These are phyloP conservation scores for Mucor circinelloides DNA, from an alignment of 371 early-diverging fungal genomes.

Conservation along the genomic window DNA sequence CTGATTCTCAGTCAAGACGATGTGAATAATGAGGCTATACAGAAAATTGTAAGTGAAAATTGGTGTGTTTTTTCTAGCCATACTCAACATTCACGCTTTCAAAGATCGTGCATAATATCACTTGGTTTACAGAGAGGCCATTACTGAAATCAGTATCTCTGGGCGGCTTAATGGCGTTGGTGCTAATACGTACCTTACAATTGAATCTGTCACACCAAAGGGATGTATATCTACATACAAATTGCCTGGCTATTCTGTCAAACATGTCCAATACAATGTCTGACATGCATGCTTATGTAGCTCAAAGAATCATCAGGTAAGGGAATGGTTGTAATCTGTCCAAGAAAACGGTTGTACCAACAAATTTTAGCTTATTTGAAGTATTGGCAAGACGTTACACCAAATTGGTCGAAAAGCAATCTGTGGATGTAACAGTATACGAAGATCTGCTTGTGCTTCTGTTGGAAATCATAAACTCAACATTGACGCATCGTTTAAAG, in stretches of 20 bases:
- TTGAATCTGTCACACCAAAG: conserved; percentile 71
- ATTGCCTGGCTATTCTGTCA: conserved; percentile 65
- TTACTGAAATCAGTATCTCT: conserved; percentile 67
- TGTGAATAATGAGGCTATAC: conserved; percentile 72
- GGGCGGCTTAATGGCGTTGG: conserved; percentile 65
- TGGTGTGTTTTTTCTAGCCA: not conserved
- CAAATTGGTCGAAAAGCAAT: conserved; percentile 50
- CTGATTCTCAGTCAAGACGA: conserved; percentile 75
- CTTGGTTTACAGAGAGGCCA: conserved; percentile 78
- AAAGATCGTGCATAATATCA: conserved; percentile 59
- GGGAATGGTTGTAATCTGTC: not conserved
- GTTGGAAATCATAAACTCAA: conserved; percentile 73
- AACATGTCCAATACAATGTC: conserved; percentile 67
- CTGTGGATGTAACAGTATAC: conserved; percentile 56
- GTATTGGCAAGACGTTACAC: conserved; percentile 67
- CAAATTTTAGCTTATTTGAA: conserved; percentile 61
- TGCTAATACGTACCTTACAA: conserved; percentile 69
- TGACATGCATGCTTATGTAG: conserved; percentile 72
- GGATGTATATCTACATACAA: conserved; percentile 74
- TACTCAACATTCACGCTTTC: not conserved
- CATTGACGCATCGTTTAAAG: conserved; percentile 63
- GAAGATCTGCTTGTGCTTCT: conserved; percentile 69
- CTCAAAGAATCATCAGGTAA: conserved; percentile 73
- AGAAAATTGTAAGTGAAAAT: conserved; percentile 63
- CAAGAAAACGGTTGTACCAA: not conserved